phyloP scores from a whole-genome alignment of 139 green algal species.

The Tetraselmis chui region DNA sequence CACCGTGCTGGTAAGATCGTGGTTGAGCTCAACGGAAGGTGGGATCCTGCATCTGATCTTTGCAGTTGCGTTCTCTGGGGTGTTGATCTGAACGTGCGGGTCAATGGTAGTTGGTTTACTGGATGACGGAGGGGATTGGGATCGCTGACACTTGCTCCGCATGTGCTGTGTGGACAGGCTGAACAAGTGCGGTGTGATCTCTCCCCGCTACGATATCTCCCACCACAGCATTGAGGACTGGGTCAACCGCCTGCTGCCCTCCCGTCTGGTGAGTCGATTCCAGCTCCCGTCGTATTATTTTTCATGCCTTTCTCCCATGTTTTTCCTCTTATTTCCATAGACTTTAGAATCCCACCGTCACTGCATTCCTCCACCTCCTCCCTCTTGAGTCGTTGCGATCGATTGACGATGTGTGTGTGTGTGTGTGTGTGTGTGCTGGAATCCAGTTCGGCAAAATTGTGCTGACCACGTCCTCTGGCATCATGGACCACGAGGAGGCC shows the following conservation, averaged over 20 bases:
- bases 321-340: no score
- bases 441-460: constrained; percentile 93
- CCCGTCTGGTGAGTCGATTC: constrained; percentile 63
- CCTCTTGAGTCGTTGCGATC: no score
- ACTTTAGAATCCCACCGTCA: no score
- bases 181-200: constrained; percentile 99
- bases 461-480: constrained; percentile 92
- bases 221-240: constrained; percentile 84
- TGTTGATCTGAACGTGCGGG: no score
- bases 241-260: constrained; percentile 92
- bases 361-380: no score
- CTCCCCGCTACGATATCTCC: constrained; percentile 88
- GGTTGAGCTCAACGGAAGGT: constrained; percentile 94
- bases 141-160: background rate
- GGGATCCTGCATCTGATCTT: constrained; percentile 1
- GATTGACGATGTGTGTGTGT: no score
- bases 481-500: constrained; percentile 99
- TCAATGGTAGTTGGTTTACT: no score
- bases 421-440: no score
- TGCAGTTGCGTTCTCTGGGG: no score
- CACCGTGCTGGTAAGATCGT: constrained; percentile 98
- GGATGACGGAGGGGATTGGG: no score
- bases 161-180: constrained; percentile 41
- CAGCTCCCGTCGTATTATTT: no score
- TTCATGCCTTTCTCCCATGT: no score